Base-by-base conservation (phyloP, 495 filamentous ascomycete species). In the Chlorociboria aeruginascens region DNA sequence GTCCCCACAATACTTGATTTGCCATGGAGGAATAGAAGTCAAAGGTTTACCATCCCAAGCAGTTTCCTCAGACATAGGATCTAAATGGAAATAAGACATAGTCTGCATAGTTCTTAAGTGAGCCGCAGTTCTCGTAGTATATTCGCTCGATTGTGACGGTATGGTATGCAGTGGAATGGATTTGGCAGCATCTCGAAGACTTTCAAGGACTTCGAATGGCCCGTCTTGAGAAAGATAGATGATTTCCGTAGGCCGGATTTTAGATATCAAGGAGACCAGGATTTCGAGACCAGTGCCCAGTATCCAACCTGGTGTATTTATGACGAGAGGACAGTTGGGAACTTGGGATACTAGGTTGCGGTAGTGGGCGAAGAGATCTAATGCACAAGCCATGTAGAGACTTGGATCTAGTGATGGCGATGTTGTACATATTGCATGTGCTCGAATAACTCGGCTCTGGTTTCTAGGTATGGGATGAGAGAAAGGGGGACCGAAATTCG, bases 251-350 rank as follows among this genome's bases (percentile, higher is more conserved):
- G 72, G 74, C 6, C 55, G 55, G 10, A 67, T 49, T 2, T 61
- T 62, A 1, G 63, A 56, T 48, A 89, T 72, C 1, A 92, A 65
- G 41, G 79, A 77, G 16, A 69, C 67, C 0, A 89, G 69, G 9
- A 89, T 68, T 55, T 87, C 82, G 6, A 89, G 64, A 2, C 84
- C 83, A 7, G 77, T 75, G 4, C 83, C 85, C 58, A 83, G 81
- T 28, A 89, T 79, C 86, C 86, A 92, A 16, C 86, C 86, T 1
- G 85, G 79, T 10, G 81, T 83, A 61, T 93, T 92, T 59, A 95
- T 74, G 8, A 95, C 68, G 7, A 95, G 68, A 3, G 84, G 82
- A 25, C 65, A 59, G 7, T 49, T 32, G n/a, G 58, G 61, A 7
- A 41, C 8, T 2, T 6, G 47, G 3, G 52, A 54, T 4, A 53